phyloP scores from a whole-genome alignment of 495 filamentous ascomycete species.

The Apodospora peruviana region DNA sequence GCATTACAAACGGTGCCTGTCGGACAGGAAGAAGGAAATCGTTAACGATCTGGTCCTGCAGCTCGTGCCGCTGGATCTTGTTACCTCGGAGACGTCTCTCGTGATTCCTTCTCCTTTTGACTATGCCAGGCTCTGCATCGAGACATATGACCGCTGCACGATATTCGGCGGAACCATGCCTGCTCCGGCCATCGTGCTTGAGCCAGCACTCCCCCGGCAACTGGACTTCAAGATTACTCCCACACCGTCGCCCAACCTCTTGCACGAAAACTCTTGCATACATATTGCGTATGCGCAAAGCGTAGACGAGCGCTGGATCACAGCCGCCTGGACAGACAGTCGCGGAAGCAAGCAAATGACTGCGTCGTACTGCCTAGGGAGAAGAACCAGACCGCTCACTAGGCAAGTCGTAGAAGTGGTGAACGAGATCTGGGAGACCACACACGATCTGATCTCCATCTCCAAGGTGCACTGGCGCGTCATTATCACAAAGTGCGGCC shows the following conservation, averaged over 20 bases:
- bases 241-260: constrained; percentile 61
- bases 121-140: constrained; percentile 65
- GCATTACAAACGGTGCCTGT: constrained; percentile 52
- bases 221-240: constrained; percentile 75
- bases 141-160: constrained; percentile 83
- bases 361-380: constrained; percentile 72
- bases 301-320: constrained; percentile 79
- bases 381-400: constrained; percentile 50
- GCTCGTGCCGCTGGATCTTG: constrained; percentile 66
- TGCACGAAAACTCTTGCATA: constrained; percentile 79
- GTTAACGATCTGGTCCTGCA: constrained; percentile 74
- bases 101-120: constrained; percentile 62
- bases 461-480: constrained; percentile 75
- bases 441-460: constrained; percentile 65
- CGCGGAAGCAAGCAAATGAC: constrained; percentile 69
- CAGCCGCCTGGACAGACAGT: constrained; percentile 88
- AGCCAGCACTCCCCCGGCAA: constrained; percentile 59
- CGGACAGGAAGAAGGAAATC: constrained; percentile 43
- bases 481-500: constrained; percentile 66
- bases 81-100: constrained; percentile 61
- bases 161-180: constrained; percentile 46
- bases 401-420: constrained; percentile 58
- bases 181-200: constrained; percentile 70
- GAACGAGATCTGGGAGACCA: constrained; percentile 81
- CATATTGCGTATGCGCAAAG: constrained; percentile 85